Evolutionary conservation across 2,329 filamentous ascomycete species (phyloP).

Genomic region (Alternaria sp.): DNA sequence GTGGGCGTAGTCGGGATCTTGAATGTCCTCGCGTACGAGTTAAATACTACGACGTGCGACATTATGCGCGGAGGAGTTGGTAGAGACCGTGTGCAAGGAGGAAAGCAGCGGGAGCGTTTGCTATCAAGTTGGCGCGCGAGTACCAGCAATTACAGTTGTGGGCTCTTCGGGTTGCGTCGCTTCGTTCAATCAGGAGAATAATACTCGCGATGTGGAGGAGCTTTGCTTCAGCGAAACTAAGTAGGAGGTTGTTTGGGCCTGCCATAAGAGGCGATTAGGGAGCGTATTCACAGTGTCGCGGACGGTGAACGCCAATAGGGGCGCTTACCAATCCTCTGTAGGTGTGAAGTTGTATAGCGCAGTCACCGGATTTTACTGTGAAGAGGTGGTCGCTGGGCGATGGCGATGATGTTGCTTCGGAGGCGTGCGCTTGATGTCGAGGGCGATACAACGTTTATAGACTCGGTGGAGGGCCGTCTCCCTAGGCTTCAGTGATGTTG

Average conservation of each 20-base stretch:
- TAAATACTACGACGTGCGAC: conserved; percentile 87
- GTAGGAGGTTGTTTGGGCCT: conserved; percentile 42
- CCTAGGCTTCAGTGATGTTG: neutral
- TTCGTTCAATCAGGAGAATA: conserved; percentile 40
- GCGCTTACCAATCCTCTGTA: conserved; percentile 27
- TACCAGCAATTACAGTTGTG: conserved; percentile 42
- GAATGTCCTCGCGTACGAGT: conserved; percentile 77
- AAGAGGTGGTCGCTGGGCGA: neutral
- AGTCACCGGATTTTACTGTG: no score
- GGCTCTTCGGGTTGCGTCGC: conserved; percentile 36
- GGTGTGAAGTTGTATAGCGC: neutral
- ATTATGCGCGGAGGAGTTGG: conserved; percentile 67
- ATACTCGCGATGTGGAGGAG: conserved; percentile 46
- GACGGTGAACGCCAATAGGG: conserved; percentile 25
- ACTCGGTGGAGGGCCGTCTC: neutral
- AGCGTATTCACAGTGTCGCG: conserved; percentile 18
- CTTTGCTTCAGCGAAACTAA: conserved; percentile 45
- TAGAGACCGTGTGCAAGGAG: conserved; percentile 41
- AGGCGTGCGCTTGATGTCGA: neutral
- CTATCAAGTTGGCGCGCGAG: conserved; percentile 36
- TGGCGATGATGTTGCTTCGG: neutral
- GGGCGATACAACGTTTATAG: neutral
- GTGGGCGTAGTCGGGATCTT: conserved; percentile 83
- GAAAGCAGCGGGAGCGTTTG: conserved; percentile 38
- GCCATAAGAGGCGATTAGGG: conserved; percentile 43